Base-by-base conservation (phyloP, 441 rosid species). In the Arabidopsis lyrata region DNA sequence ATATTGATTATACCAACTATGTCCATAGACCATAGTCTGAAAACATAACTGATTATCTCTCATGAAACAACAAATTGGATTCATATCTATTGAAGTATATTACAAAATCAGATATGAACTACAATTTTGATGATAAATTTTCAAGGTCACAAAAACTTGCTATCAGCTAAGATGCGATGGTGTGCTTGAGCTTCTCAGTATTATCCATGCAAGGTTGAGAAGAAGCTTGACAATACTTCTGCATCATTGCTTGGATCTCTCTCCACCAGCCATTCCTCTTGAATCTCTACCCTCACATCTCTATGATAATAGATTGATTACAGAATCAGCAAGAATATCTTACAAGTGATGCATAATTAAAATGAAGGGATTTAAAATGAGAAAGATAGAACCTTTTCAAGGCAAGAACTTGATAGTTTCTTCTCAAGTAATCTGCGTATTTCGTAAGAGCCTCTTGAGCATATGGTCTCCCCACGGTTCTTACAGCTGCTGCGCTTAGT, bases 401-500 rank as follows among this genome's bases (percentile, higher is more conserved):
- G 32, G 96, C 84, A 61, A 91, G 93, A 82, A 92, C 90, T 83
- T 90, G 86, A 79, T 92, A 90, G 70, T 91, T 94, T 82, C 92
- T 87, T 72, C 92, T 80, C 82, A 94, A 79, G 87, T 83, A 87
- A 80, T 92, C 87, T 45, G 95, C 90, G 76, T 94, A 68, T 76
- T 86, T 86, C 5, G 86, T 90, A 63, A 94, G 91, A 32, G 97
- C 97, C 73, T 92, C 97, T 82, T 94, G 95, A 18, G 89, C 91
- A 75, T 90, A 86, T 42, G 76, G 86, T 80, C 80, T 92, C 15
- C 91, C 97, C 55, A 94, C 95, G 5, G 95, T 87, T 81, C 97
- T 89, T 22, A 88, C 86, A 57, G 94, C 91, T 48, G 97, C 97
- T 3, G 88, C 92, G 45, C 87, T 86, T 13, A 94, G 82, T 79